Evolutionary conservation across 2,329 filamentous ascomycete species (phyloP), one percentile per base, ranked within the genome.

Genomic region (Ceratocystis ficicola): DNA sequence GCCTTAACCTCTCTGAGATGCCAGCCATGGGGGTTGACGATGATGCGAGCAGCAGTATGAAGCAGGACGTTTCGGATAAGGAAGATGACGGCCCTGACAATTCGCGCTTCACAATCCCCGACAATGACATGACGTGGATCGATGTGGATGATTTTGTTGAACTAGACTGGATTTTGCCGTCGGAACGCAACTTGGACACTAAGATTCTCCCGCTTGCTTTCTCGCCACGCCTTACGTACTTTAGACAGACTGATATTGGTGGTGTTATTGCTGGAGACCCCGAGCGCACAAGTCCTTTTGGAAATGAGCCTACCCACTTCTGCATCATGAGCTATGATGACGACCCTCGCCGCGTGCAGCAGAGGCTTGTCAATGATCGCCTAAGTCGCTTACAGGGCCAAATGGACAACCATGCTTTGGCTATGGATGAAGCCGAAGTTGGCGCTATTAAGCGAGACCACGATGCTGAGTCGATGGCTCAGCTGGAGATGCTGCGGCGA

Each of bases 61-160:
- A 67, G 28, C 36, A 60, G 28, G 66, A 63, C 12, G 44, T 61
- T 20, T 64, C 65, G 30, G 61, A 57, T 2, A 80, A 84, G 64
- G 76, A 81, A 63, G 82, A 84, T 30, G 77, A 77, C 2, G 82
- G 82, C 6, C 83, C 83, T 2, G 87, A 93, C 73, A 79, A 96
- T 62, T 95, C 92, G 0, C 87, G 88, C 64, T 99, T 99, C 73
- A 93, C 87, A 0, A 99, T 99, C 62, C 93, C 94, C 0, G 94
- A 99, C 73, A 89, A 95, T 65, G 94, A 99, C 72, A 86, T 91
- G 70, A 91, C 87, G 65, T 99, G 94, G 94, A 92, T 99, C 69
- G 94, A 99, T 72, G 97, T 99, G 91, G 94, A 99, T 73, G 94
- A 99, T 73, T 99, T 99, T 75, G 92, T 99, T 36, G 94, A 99